Evolutionary conservation across 2,329 filamentous ascomycete genomes (phyloP), one percentile per base, ranked within the genome.

Genomic region (Diaporthe eres): DNA sequence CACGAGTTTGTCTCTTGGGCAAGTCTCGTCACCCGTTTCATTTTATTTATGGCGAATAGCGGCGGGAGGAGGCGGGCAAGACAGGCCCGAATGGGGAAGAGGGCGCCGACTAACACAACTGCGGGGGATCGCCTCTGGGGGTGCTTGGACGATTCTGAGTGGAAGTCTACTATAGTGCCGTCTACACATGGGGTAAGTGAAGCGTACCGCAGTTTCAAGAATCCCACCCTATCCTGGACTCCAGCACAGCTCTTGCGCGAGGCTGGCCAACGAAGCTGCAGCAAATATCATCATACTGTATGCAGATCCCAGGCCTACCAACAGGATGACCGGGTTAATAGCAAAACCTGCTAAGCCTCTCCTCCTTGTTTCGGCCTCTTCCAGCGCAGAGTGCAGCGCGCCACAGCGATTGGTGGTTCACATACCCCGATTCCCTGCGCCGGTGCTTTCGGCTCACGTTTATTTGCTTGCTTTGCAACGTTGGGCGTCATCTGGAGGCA

Each of bases 361-460:
- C 65, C 65, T 70, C 65, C 49, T 70, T 70, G 65, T 70, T 70
- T 70, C 65, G 65, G 34, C 65, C 34, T 70, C 65, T 70, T 53
- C 65, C 65, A 53, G 49, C 65, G n/a, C 49, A 42, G 22, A 55
- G 2, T n/a, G n/a, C 49, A 13, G 47, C 37, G n/a, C 49, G 13
- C 34, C n/a, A 42, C 65, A 55, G 65, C 49, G 65, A 70, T 70
- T 70, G 65, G 65, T 53, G 6, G 65, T 28, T 42, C 65, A 28
- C n/a, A 42, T 0, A 42, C n/a, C 65, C 65, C 8, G 19, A 42
- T 39, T 42, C 65, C 65, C 65, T 55, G 65, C 49, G 34, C 9
- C 0, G 49, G 15, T 70, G 15, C 65, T 70, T 53, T 70, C 65
- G 34, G 34, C 65, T 55, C 65, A 70, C 34, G 65, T 70, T 31